Percentiles rank a stretch among this genome's conserved stretches.
These are phyloP conservation scores for Leucoagaricus sp. DNA, from an alignment of 1,284 basidiomycete species.

Conservation along the genomic window DNA sequence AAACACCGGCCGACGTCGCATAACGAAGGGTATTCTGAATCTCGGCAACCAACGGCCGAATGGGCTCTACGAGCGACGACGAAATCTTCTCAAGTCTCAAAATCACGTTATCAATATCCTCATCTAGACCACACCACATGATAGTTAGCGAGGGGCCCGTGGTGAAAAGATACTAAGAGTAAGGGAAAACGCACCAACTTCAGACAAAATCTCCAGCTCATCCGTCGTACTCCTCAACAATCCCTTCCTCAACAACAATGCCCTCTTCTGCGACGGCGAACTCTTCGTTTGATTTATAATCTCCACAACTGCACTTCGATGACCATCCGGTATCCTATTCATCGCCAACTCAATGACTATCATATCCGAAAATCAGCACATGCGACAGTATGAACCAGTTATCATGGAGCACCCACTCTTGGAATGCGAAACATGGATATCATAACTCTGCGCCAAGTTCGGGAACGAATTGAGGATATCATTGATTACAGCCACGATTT, in stretches of 20 bases:
- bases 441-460: constrained; percentile 61
- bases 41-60: constrained; percentile 56
- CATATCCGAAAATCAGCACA: constrained; percentile 8
- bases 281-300: constrained; percentile 66
- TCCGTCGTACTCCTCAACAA: constrained; percentile 62
- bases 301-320: constrained; percentile 55
- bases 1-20: constrained; percentile 63
- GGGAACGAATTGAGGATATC: constrained; percentile 73
- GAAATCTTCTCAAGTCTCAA: constrained; percentile 63
- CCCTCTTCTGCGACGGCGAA: constrained; percentile 66
- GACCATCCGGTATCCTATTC: constrained; percentile 55
- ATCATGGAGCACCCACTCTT: constrained; percentile 47
- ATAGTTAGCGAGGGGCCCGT: too few relatives aligned
- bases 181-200: constrained; percentile 47
- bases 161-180: not conserved
- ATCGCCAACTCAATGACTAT: constrained; percentile 68
- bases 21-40: constrained; percentile 67
- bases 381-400: not conserved
- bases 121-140: constrained; percentile 48
- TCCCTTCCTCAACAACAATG: constrained; percentile 65
- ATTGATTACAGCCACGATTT: constrained; percentile 67
- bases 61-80: constrained; percentile 46
- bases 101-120: constrained; percentile 59
- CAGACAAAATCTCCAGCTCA: constrained; percentile 68
- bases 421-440: constrained; percentile 76